Evolutionary conservation across 1,139 yeast species (phyloP), one percentile per base, ranked within the genome.

Genomic region (Pichia kudriavzevii): DNA sequence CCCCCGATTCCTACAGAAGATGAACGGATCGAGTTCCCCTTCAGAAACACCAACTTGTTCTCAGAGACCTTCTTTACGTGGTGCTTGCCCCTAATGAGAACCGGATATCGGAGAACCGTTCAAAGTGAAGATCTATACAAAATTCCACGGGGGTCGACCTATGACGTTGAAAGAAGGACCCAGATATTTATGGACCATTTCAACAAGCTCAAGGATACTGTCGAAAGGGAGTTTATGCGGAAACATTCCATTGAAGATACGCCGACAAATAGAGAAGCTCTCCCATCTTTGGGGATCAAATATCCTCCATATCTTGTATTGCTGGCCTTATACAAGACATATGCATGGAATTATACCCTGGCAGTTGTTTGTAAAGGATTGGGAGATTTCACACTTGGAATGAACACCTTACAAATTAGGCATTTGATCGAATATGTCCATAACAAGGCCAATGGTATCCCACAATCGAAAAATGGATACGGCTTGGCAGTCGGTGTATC

Each of bases 101-200:
- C 69, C 4, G 94, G 94, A 1, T 82, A 81, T 52, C 66, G 67
- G 38, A 66, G 94, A 47, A 76, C 84, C 0, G 56, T 82, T 23
- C 74, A 72, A 34, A 73, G 76, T 6, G 67, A 71, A 35, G 94
- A 82, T 55, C 55, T 82, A 38, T 80, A 63, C 56, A 59, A 59
- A 28, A 62, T 81, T 36, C 67, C 72, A 11, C 67, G 64, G 9
- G 69, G 72, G 15, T 57, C 74, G 43, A 24, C 30, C 2, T 42
- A 40, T 13, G 63, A 68, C 33, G 75, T 79, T 11, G 75, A 75
- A 20, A 56, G 43, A 26, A 54, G 72, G 40, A 58, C 70, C 18
- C 58, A 48, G 2, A 49, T 41, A 11, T 72, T 75, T 39, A 56
- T 63, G 26, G 36, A 37, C 4, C 49, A 65, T 44, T 59, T 76